Evolutionary conservation across 495 filamentous ascomycete species (phyloP).

Genomic region (Oidiodendron maius): DNA sequence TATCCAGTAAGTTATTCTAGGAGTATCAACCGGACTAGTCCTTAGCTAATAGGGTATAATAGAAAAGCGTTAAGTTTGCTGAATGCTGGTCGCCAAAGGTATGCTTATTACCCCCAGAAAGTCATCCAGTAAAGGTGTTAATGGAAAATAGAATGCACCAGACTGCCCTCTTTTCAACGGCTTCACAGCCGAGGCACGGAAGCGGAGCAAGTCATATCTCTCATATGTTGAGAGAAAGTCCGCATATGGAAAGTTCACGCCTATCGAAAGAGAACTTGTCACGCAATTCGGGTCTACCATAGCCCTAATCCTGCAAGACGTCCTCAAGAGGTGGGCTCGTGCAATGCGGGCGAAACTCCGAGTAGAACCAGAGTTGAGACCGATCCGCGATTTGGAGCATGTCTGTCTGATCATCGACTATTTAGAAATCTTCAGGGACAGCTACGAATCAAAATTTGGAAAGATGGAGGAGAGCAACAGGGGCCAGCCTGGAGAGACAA

Average conservation of each 20-base stretch:
- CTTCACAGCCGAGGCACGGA: neutral
- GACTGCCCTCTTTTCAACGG: neutral
- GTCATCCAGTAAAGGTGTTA: neutral
- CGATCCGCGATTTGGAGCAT: slow-evolving; percentile 2
- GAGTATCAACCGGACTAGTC: neutral
- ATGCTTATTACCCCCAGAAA: neutral
- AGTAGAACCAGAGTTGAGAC: neutral
- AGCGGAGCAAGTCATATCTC: slow-evolving; percentile 2
- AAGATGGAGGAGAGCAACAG: slow-evolving; percentile 1
- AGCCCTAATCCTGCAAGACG: slow-evolving; percentile 1
- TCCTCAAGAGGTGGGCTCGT: slow-evolving; percentile 1
- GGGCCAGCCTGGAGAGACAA: neutral
- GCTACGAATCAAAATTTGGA: slow-evolving; percentile 9
- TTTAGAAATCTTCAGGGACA: neutral
- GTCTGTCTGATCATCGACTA: slow-evolving; percentile 6
- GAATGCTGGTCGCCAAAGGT: slow-evolving; percentile 1
- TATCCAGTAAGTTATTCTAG: slow-evolving; percentile 2
- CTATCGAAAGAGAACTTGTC: slow-evolving; percentile 2
- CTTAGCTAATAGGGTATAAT: neutral
- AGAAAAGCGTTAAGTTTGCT: neutral
- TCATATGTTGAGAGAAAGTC: neutral
- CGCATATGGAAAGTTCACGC: neutral
- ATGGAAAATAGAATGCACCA: neutral
- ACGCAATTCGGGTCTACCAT: neutral
- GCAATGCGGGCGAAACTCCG: neutral